Evolutionary conservation across 192 early-diverging fungal genomes (phyloP).

Genomic region (Powellomyces hirtus): DNA sequence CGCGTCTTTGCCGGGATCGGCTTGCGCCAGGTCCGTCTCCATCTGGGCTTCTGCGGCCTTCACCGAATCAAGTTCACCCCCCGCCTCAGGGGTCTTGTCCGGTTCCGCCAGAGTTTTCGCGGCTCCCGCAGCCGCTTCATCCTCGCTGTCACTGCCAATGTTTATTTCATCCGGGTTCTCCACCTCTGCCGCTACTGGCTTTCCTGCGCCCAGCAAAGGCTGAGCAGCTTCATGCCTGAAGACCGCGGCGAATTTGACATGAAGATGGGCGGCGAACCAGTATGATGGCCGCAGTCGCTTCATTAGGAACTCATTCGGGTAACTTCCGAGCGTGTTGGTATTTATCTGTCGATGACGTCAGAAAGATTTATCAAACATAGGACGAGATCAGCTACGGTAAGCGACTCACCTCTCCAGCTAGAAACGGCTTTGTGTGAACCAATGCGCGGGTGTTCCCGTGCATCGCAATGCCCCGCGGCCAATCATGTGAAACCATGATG

Average conservation of each 20-base stretch:
- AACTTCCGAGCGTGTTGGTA: slow-evolving; percentile 72
- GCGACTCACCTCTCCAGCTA: slow-evolving; percentile 63
- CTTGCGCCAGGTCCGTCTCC: background rate
- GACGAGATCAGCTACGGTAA: background rate
- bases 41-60: background rate
- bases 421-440: slow-evolving; percentile 69
- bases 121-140: background rate
- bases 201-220: slow-evolving; percentile 2
- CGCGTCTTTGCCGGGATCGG: background rate
- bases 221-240: slow-evolving; percentile 41
- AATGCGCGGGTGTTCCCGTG: slow-evolving; percentile 70
- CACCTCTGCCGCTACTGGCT: slow-evolving; percentile 18
- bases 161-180: slow-evolving; percentile 66
- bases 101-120: background rate
- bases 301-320: slow-evolving; percentile 70
- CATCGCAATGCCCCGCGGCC: slow-evolving; percentile 83
- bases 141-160: slow-evolving; percentile 42
- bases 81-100: background rate
- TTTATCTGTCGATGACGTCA: slow-evolving; percentile 48
- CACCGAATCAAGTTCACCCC: background rate
- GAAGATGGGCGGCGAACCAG: slow-evolving; percentile 97
- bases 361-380: background rate
- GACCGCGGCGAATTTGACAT: slow-evolving; percentile 82
- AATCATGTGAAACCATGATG: slow-evolving; percentile 93
- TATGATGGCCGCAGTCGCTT: slow-evolving; percentile 72